Conservation (phyloP, 345 rosid genomes). For the Kernera saxatilis region DNA sequence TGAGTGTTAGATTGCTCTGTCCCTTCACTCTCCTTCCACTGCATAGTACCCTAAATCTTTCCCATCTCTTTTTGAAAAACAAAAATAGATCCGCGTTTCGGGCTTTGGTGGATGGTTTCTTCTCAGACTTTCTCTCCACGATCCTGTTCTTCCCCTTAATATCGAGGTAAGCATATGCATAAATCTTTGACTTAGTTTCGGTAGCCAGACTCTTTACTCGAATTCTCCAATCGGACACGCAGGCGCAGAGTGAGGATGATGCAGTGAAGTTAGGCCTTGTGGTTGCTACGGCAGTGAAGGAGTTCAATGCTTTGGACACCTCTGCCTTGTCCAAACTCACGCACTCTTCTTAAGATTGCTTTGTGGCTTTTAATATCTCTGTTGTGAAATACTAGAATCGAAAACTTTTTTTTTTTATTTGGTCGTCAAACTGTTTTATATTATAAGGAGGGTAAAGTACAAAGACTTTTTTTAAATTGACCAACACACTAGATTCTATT, state of each 20-base stretch:
- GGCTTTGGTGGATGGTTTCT: constrained; percentile 98
- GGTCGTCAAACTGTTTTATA: too few species aligned
- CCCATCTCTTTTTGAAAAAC: neutral
- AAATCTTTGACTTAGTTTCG: neutral
- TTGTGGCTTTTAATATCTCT: too few species aligned
- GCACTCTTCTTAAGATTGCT: constrained; percentile 25
- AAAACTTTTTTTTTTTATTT: too few species aligned
- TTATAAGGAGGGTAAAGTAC: too few species aligned
- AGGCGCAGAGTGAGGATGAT: constrained; percentile 77
- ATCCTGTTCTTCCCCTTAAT: constrained; percentile 98
- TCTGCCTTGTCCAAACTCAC: constrained; percentile 65
- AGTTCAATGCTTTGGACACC: constrained; percentile 75
- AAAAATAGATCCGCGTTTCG: constrained; percentile 73
- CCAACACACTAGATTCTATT: too few species aligned
- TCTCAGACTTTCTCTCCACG: constrained; percentile 94
- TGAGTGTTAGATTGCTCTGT: constrained; percentile 29
- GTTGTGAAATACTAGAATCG: too few species aligned
- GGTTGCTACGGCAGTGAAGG: constrained; percentile 59
- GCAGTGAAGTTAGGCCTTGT: constrained; percentile 71
- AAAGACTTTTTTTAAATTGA: too few species aligned
- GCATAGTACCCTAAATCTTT: neutral
- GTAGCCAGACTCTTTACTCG: neutral
- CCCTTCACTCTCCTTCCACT: neutral
- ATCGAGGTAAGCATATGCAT: constrained; percentile 57
- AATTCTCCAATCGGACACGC: neutral